Evolutionary conservation across 2,329 filamentous ascomycete genomes (phyloP), one percentile per base, ranked within the genome.

Genomic region (Aureobasidium mangrovei): DNA sequence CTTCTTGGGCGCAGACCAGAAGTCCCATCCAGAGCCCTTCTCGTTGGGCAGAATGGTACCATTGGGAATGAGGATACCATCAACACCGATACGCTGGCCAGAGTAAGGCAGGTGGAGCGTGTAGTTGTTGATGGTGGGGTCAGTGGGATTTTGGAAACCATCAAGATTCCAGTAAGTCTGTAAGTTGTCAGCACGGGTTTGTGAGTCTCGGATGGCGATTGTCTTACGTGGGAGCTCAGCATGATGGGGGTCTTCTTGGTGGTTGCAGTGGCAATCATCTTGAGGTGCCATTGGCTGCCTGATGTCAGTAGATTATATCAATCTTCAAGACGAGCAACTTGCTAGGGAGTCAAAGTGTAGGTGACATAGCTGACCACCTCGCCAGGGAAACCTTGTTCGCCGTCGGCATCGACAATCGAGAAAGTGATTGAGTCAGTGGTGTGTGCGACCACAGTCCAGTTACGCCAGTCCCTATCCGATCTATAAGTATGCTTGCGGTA

Each of bases 131-230:
- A 79, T 77, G 1, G 72, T 74, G 55, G 75, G 74, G 2, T 84
- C 86, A 65, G 85, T 77, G 56, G 84, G 81, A 71, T 90, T 88
- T 63, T 84, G 77, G 63, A 86, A 91, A 33, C 83, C 87, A 63
- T 91, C 86, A 42, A 91, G 74, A 67, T 91, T 91, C 87, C 86
- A 91, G 76, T 91, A 91, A 6, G 80, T 81, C 74, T 87, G 76
- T 4, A 6, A 31, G 39, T 8, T 2, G 12, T 54, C 35, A 55
- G 33, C 26, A 33, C 8, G 3, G 12, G 9, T 18, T 32, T 35
- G 12, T 3, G 4, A 18, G 7, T 1, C 4, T 28, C 7, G 3
- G 4, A 2, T n/a, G 1, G 4, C 8, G 7, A 27, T 7, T 8
- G 9, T 9, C 67, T 74, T 78, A 79, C 80, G 68, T 85, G 82